phyloP scores from a whole-genome alignment of 495 filamentous ascomycete genomes.

The Penicillium simplicissimum region DNA sequence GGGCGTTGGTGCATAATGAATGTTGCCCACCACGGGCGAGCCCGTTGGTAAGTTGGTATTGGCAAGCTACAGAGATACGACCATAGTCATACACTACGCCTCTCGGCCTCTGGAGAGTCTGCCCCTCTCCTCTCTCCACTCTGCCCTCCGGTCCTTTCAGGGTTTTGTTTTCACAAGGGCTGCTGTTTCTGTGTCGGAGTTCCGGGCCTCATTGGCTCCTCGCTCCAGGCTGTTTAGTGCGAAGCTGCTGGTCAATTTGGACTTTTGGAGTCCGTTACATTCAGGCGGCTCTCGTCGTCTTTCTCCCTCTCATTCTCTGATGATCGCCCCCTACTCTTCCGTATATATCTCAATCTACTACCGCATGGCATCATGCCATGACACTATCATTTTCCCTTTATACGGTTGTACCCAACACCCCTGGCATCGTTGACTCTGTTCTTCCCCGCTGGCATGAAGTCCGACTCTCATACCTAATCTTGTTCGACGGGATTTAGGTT shows the following conservation, averaged over 20 bases:
- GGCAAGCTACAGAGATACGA: slow-evolving; percentile 1
- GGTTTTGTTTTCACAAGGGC: slow-evolving; percentile 1
- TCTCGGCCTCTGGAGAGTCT: neutral
- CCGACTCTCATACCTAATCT: slow-evolving; percentile 17
- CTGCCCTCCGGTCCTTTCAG: neutral
- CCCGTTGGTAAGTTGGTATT: slow-evolving; percentile 29
- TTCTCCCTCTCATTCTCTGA: neutral
- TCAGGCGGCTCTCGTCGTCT: slow-evolving; percentile 1
- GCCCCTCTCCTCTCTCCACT: slow-evolving; percentile 30
- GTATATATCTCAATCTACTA: neutral
- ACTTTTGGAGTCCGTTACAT: neutral
- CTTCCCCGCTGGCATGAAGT: slow-evolving; percentile 19
- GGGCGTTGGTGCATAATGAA: slow-evolving; percentile 14
- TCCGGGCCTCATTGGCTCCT: neutral
- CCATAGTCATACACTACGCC: neutral
- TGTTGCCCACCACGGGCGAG: slow-evolving; percentile 38
- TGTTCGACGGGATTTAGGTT: slow-evolving; percentile 15
- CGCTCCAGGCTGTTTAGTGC: neutral
- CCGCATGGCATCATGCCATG: neutral
- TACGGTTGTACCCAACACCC: neutral
- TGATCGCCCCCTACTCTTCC: neutral
- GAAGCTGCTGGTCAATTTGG: neutral
- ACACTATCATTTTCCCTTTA: neutral
- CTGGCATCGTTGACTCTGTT: slow-evolving; percentile 7
- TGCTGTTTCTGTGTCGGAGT: neutral